A percentile compares a stretch with the other conserved stretches of the same genome.
Evolutionary conservation across 805 yeast species (phyloP).

Genomic region (Ogataea sp.): DNA sequence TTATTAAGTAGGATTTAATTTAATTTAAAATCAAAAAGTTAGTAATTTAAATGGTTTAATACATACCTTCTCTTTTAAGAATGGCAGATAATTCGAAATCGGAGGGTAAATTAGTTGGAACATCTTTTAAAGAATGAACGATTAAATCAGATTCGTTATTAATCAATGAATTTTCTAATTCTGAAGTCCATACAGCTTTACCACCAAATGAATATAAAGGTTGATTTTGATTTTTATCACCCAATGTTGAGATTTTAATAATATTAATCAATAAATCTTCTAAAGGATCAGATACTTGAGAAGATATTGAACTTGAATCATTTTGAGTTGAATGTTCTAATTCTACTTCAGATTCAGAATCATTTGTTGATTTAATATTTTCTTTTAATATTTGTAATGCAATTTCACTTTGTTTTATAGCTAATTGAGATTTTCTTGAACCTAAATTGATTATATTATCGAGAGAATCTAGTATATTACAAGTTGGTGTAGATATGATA

Average conservation of each 20-base stretch:
- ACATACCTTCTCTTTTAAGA: slow-evolving; percentile 57
- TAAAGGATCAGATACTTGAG: too few species aligned
- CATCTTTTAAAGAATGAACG: slow-evolving; percentile 88
- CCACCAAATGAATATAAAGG: slow-evolving; percentile 96
- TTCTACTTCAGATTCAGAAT: too few species aligned
- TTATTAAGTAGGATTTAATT: neutral
- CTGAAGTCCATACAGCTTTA: slow-evolving; percentile 93
- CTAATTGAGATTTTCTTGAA: slow-evolving; percentile 82
- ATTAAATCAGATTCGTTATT: slow-evolving; percentile 70
- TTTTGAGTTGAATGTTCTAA: too few species aligned
- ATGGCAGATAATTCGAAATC: slow-evolving; percentile 88
- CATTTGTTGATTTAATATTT: neutral
- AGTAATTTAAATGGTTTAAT: neutral
- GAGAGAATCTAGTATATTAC: too few species aligned
- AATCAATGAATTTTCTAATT: slow-evolving; percentile 72
- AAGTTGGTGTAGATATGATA: too few species aligned
- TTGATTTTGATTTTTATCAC: slow-evolving; percentile 77
- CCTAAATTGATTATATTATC: slow-evolving; percentile 45
- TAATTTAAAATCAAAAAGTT: neutral
- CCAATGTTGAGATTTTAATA: slow-evolving; percentile 75
- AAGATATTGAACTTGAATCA: too few species aligned
- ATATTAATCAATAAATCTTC: slow-evolving; percentile 70
- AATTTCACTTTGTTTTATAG: slow-evolving; percentile 76
- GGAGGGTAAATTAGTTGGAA: slow-evolving; percentile 85
- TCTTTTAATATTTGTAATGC: slow-evolving; percentile 54